Base-by-base conservation (phyloP, 1,284 basidiomycete species). In the Pseudozyma thailandica region DNA sequence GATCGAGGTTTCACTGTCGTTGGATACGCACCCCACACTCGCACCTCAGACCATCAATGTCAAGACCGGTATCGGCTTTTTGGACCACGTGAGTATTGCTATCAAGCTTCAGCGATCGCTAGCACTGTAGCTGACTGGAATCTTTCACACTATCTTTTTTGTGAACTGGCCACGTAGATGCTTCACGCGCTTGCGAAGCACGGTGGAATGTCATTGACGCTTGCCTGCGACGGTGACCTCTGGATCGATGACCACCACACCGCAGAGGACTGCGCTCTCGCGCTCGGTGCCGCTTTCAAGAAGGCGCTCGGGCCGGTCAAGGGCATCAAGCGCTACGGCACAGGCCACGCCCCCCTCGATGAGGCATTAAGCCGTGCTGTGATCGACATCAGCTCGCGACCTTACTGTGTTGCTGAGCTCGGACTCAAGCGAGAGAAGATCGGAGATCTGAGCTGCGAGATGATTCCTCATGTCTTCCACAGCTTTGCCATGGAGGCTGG, bases 181-280 rank as follows among this genome's bases (percentile, higher is more conserved):
- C 62, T 83, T 12, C 80, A 83, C 50, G 82, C 82, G 21, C 68
- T 83, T 6, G 80, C 80, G 26, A 83, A 83, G 74, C 82, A 83
- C 61, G 81, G 82, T 30, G 82, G 82, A 12, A 79, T 83, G 78
- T 94, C 92, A 0, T 86, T 99, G 54, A 89, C 87, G 13, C 87
- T 98, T 84, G 90, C 91, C 77, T 98, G 94, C 84, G 89, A 92
- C 78, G 96, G 96, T 48, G 96, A 99, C 84, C 87, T 98, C 16
- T 92, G 91, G 89, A 97, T 98, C 68, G 96, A 99, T 84, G 96
- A 99, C 85, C 96, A 99, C 84, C 96, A 99, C 85, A 93, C 95
- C 43, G 93, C 95, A 87, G 83, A 97, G 88, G 94, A 97, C 84
- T 91, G 89, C 82, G 93, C 94, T 12, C 90, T 97, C 61, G 94